A percentile compares a stretch with the other conserved stretches of the same genome.
Conservation (phyloP, 768 basidiomycete genomes). For the Hygrophorus pudorinus region DNA sequence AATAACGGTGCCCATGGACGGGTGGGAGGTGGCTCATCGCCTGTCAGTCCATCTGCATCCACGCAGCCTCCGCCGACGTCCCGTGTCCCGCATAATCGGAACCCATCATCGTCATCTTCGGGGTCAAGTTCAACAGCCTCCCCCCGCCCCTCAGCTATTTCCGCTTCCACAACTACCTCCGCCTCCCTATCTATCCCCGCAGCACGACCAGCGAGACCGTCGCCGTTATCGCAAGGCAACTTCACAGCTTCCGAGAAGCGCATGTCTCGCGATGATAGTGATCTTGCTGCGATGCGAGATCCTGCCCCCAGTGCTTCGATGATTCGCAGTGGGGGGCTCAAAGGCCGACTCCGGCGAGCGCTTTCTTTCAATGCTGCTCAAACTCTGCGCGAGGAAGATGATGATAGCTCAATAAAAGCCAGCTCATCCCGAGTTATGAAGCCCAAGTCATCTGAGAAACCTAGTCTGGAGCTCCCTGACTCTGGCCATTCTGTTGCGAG, state of each 20-base stretch:
- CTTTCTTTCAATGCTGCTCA: constrained; percentile 53
- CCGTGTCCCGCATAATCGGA: constrained; percentile 33
- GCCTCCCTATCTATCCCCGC: constrained; percentile 13
- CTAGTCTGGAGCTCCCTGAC: no score
- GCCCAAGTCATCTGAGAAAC: not conserved
- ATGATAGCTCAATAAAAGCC: constrained; percentile 29
- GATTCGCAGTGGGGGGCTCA: constrained; percentile 59
- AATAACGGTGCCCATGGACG: constrained; percentile 4
- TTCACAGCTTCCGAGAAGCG: constrained; percentile 59
- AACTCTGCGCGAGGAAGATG: constrained; percentile 47
- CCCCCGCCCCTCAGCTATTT: constrained; percentile 24
- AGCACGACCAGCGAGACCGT: constrained; percentile 42
- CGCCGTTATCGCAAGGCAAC: constrained; percentile 61
- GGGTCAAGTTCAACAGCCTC: constrained; percentile 24
- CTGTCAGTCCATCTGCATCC: constrained; percentile 12
- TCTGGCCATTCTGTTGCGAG: no score
- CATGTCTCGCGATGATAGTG: constrained; percentile 70
- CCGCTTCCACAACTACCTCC: constrained; percentile 22
- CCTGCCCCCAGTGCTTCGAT: constrained; percentile 26
- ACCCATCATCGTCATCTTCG: constrained; percentile 38
- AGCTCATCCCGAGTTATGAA: constrained; percentile 10
- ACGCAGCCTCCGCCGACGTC: constrained; percentile 17
- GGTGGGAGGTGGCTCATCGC: constrained; percentile 8
- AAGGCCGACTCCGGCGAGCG: constrained; percentile 66
- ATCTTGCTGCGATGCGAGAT: constrained; percentile 49